Evolutionary conservation across 768 basidiomycete species (phyloP).

Genomic region (Favolaschia claudopus): DNA sequence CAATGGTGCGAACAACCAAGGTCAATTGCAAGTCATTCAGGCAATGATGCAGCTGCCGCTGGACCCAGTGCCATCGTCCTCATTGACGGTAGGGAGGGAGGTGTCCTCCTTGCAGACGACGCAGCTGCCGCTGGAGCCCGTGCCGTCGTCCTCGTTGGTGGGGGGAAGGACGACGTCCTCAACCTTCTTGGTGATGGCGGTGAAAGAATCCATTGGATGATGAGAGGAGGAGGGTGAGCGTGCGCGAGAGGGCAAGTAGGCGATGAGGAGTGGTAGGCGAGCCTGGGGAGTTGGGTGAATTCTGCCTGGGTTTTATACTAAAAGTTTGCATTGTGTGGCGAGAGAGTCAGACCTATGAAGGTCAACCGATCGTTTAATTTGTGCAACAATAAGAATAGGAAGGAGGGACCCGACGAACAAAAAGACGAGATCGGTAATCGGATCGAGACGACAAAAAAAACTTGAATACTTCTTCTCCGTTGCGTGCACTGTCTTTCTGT

Average conservation of each 20-base stretch:
- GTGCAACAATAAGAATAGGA: constrained; percentile 7
- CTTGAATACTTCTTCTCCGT: too few species aligned
- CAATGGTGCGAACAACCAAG: not conserved
- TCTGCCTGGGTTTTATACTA: constrained; percentile 3
- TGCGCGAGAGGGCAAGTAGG: too few species aligned
- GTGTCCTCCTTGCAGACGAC: constrained; percentile 22
- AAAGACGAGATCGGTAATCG: not conserved
- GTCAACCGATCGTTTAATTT: not conserved
- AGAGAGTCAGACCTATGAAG: too few species aligned
- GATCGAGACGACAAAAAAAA: not conserved
- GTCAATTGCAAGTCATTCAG: not conserved
- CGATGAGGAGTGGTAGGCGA: constrained; percentile 1
- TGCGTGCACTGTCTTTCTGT: too few species aligned
- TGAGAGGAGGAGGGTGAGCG: constrained; percentile 15
- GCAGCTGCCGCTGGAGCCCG: constrained; percentile 13
- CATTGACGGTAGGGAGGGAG: constrained; percentile 10
- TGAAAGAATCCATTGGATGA: constrained; percentile 22
- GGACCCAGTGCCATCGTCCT: constrained; percentile 5
- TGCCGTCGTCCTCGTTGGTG: not conserved
- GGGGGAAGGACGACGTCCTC: constrained; percentile 1
- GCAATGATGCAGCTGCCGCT: constrained; percentile 19
- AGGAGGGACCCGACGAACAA: constrained; percentile 1
- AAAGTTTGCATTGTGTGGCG: too few species aligned
- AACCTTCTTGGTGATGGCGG: not conserved
- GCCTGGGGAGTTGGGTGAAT: constrained; percentile 1